phyloP scores from a whole-genome alignment of 1,284 basidiomycete genomes.

The Erythrobasidium hasegawianum region DNA sequence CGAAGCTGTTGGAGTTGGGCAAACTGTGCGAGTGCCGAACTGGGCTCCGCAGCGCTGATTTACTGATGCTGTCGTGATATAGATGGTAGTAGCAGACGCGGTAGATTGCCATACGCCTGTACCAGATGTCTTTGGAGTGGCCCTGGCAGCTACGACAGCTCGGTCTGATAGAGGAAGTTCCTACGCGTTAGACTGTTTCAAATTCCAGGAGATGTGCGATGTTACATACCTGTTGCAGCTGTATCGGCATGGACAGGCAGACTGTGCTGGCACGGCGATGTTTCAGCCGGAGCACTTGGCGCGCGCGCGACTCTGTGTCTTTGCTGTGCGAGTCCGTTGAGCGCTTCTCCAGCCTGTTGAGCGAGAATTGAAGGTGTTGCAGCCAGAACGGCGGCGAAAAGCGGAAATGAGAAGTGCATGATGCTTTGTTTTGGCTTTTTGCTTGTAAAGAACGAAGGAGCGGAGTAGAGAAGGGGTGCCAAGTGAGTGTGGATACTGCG shows the following conservation, averaged over 20 bases:
- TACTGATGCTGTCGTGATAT: background rate
- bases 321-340: too few relatives aligned
- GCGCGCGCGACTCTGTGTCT: too few relatives aligned
- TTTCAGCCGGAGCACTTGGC: too few relatives aligned
- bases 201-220: too few relatives aligned
- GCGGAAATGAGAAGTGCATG: constrained; percentile 1
- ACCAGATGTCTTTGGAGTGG: background rate
- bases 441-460: background rate
- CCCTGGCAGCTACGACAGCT: background rate
- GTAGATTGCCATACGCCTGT: background rate
- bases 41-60: background rate
- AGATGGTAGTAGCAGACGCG: background rate
- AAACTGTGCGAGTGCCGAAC: background rate
- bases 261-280: too few relatives aligned
- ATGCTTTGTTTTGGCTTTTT: background rate
- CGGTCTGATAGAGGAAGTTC: too few relatives aligned
- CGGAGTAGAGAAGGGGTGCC: background rate
- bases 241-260: too few relatives aligned
- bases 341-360: too few relatives aligned
- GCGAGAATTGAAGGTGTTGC: too few relatives aligned
- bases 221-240: too few relatives aligned
- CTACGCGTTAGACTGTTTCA: too few relatives aligned
- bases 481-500: background rate
- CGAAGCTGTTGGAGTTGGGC: background rate
- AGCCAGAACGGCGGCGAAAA: background rate